Evolutionary conservation across 2,329 filamentous ascomycete species (phyloP), one percentile per base, ranked within the genome.

Genomic region (Venturia carpophila): DNA sequence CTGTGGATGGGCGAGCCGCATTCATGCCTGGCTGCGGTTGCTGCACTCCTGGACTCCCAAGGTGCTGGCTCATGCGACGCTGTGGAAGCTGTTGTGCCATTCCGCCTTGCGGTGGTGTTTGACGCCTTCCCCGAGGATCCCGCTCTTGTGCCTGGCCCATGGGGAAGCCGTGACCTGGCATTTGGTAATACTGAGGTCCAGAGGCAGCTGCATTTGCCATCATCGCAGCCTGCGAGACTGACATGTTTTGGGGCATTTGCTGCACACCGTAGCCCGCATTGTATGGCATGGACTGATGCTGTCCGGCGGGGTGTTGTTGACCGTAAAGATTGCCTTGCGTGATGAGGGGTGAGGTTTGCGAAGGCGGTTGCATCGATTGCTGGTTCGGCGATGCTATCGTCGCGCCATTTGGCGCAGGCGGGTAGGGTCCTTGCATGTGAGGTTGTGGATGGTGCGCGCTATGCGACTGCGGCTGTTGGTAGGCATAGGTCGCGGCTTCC

Each of bases 171-270:
- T 92, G 89, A 65, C 89, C 86, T 62, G 87, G 79, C 77, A 92
- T 85, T 69, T 88, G 87, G 67, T 89, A 88, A 70, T 89, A 89
- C 11, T 71, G 74, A 68, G 79, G 85, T 49, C 93, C 92, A 6
- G 92, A 92, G 13, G 93, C 93, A 1, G 93, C 92, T 21, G 93
- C 93, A 0, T 92, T 96, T 27, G 89, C 92, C 90, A 96, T 94
- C 66, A 92, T 92, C 62, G 93, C 92, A 17, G 92, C 92, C 76
- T 96, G 91, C 60, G 92, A 91, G 24, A 88, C 85, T 42, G 88
- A 88, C 77, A 93, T 91, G 79, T 96, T 96, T 27, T 78, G 79
- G 67, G 90, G 87, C 85, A 96, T 91, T 71, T 83, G 83, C 71
- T 86, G 82, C 69, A 88, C 82, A 66, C 92, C 89, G 66, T 85